Base-by-base conservation (phyloP, 1,139 yeast genomes). In the Fermentozyma sake region DNA sequence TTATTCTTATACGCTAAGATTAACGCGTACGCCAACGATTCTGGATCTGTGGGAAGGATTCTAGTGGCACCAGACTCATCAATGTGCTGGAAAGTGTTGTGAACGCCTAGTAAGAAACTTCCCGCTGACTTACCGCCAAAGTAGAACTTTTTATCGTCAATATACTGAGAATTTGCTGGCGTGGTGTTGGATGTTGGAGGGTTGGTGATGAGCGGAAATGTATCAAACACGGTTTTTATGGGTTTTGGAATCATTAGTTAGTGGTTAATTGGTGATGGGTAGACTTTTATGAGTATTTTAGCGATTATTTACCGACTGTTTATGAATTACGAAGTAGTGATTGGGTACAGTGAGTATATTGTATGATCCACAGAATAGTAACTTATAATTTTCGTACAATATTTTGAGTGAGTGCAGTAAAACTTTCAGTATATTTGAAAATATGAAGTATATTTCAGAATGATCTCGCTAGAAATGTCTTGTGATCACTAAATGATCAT, bases 121-220 rank as follows among this genome's bases (percentile, higher is more conserved):
- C 7, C 12, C 9, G 21, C 7, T 6, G n/a, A 31, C 32, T 8
- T 14, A 9, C 34, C 37, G 13, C 36, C 37, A 21, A 42, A 40
- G 26, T 31, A 34, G 29, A 17, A 36, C 22, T 31, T 42, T 16
- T 34, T 29, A 2, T 32, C 16, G 18, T 45, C 44, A 10, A 44
- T 32, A 2, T 23, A 30, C 8, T 35, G 24, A 4, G 34, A 24
- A 10, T 39, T 37, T n/a, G 35, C 41, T 9, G 47, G 28, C n/a
- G 58, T 43, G 6, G 43, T 31, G 18, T 36, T 39, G 2, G 45
- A 31, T 1, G 49, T 51, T 2, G 67, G 46, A 0, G 70, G 62
- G 27, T 61, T 52, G 7, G 58, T 51, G 13, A 34, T 37, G 18
- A 73, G 32, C 0, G 82, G 82, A 35, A 76, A 74, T 4, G 56